Evolutionary conservation across 192 early-diverging fungal species (phyloP), one percentile per base, ranked within the genome.

Genomic region (Linnemannia zychae): DNA sequence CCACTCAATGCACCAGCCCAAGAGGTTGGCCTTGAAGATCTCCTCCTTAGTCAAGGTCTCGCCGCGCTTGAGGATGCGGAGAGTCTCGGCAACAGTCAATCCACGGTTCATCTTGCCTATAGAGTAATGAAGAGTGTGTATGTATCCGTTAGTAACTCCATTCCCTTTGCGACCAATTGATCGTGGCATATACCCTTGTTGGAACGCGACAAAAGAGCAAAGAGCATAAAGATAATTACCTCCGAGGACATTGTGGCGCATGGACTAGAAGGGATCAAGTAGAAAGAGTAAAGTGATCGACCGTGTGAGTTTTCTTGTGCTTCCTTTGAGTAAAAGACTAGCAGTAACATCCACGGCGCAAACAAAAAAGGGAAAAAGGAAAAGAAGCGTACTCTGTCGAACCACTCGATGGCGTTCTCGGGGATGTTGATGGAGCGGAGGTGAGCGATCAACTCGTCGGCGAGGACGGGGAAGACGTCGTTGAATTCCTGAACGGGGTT

Each of bases 51-150:
- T 94, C 46, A 97, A 89, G 68, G 84, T 48, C 31, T 79, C 75
- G 73, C 94, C 95, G 65, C 91, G 90, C 70, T 95, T 92, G 81
- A 99, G 89, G 34, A 96, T 95, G 74, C 91, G 87, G 66, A 98
- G 90, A 5, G 98, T 95, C 79, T 97, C 97, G 36, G 96, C 94
- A 22, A 99, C 98, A 5, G 97, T 97, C 70, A 99, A 88, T 34
- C 98, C 98, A 87, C 98, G 96, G 95, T 99, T 99, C 93, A 99
- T 93, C 91, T 99, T 99, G 84, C 97, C 98, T 93, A 68, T 2
- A 57, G 24, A 11, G 50, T 24, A n/a, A n/a, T 38, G 36, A 40
- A 38, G 63, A 24, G 17, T 24, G 53, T 24, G 22, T 7, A 28
- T 0, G 7, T 57, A 34, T 49, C 33, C 48, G 44, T 69, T 31